These are phyloP conservation scores for Coccomyxa sp. DNA, from an alignment of 139 green algal species.

Conservation along the genomic window DNA sequence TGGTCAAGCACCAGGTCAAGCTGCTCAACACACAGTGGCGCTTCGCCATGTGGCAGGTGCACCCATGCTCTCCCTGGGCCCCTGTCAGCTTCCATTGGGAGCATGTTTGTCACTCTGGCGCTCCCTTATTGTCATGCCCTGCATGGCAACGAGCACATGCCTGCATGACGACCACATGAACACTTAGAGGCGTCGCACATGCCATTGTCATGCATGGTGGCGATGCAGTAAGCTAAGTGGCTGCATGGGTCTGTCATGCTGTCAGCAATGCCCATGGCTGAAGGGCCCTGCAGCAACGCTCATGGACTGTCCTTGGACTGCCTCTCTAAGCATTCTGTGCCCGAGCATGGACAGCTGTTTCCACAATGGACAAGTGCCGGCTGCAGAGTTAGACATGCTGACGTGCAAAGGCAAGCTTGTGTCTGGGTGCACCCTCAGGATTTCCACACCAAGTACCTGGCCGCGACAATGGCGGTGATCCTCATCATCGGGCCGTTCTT, in stretches of 20 bases:
- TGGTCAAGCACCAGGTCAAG: slow-evolving; percentile 28
- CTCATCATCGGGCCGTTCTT: slow-evolving; percentile 86
- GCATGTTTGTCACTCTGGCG: neutral
- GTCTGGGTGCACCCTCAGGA: slow-evolving; percentile 31
- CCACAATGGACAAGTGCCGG: too few relatives aligned
- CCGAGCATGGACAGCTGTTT: too few relatives aligned
- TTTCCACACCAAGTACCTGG: slow-evolving; percentile 78
- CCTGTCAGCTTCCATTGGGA: neutral
- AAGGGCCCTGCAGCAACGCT: too few relatives aligned
- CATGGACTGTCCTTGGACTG: too few relatives aligned
- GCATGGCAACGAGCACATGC: neutral
- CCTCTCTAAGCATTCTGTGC: too few relatives aligned
- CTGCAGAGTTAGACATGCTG: too few relatives aligned
- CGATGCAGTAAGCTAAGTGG: too few relatives aligned
- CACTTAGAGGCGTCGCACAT: too few relatives aligned
- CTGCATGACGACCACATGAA: neutral
- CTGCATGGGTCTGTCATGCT: too few relatives aligned
- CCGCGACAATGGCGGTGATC: slow-evolving; percentile 64
- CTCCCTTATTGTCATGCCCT: neutral
- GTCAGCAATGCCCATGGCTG: too few relatives aligned
- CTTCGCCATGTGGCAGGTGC: slow-evolving; percentile 62
- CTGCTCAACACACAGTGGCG: slow-evolving; percentile 59
- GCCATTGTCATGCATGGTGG: too few relatives aligned
- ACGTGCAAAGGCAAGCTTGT: too few relatives aligned
- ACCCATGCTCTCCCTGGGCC: neutral